Conservation (phyloP, 805 yeast genomes). For the Helenozyma baotianmanensis region DNA sequence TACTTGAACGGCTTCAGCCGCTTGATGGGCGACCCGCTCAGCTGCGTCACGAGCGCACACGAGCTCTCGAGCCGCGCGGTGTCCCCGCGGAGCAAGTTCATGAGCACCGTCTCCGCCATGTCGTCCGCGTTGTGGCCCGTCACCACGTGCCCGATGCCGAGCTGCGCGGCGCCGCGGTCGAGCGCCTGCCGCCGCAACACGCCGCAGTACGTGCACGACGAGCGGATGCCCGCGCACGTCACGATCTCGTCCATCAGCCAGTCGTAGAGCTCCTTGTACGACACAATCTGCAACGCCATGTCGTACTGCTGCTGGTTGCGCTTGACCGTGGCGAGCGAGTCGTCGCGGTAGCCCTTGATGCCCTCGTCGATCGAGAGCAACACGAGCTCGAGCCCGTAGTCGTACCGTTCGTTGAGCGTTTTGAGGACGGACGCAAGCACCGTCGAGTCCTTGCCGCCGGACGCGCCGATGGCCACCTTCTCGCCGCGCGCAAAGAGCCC, state of each 20-base stretch:
- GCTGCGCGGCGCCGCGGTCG: slow-evolving; percentile 88
- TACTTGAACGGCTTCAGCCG: slow-evolving; percentile 95
- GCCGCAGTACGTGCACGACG: slow-evolving; percentile 97
- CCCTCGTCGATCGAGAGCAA: slow-evolving; percentile 93
- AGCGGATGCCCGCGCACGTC: slow-evolving; percentile 86
- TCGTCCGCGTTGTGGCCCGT: slow-evolving; percentile 99
- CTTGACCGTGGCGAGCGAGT: slow-evolving; percentile 93
- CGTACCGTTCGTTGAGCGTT: slow-evolving; percentile 78
- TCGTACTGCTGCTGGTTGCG: slow-evolving; percentile 82
- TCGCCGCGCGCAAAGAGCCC: slow-evolving; percentile 77
- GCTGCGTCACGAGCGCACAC: slow-evolving; percentile 77
- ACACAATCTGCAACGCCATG: slow-evolving; percentile 75
- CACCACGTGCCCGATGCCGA: slow-evolving; percentile 84
- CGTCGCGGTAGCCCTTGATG: slow-evolving; percentile 94
- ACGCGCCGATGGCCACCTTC: slow-evolving; percentile 92
- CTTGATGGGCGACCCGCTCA: slow-evolving; percentile 82
- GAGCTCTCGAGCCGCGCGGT: slow-evolving; percentile 87
- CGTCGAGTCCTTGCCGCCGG: slow-evolving; percentile 98
- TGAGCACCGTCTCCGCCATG: slow-evolving; percentile 95
- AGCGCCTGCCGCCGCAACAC: slow-evolving; percentile 94
- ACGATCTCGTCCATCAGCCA: slow-evolving; percentile 99
- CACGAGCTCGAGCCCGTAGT: slow-evolving; percentile 82
- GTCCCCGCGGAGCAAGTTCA: slow-evolving; percentile 96
- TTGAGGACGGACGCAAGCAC: slow-evolving; percentile 87
- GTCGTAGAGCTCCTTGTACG: slow-evolving; percentile 83